Base-by-base conservation (phyloP, 345 rosid species). In the Eucalyptus curtisii region DNA sequence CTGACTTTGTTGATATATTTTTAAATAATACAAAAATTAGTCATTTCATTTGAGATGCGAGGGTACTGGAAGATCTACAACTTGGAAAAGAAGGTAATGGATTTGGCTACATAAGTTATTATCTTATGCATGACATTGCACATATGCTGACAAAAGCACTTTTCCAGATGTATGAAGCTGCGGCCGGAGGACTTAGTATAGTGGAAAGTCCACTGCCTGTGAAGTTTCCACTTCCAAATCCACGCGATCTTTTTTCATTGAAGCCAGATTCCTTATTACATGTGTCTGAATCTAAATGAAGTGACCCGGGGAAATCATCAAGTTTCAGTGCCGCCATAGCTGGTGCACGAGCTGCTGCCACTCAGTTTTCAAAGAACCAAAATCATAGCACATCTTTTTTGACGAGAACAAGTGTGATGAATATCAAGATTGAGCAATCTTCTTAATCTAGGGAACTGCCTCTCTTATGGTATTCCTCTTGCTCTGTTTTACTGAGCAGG, bases 21-120 rank as follows among this genome's bases (percentile, higher is more conserved):
- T 71, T 87, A 53, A 49, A 19, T 4, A 48, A 24, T 90, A 76
- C 90, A 96, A 98, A 96, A 91, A 92, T 89, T 97, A 90, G 55
- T 96, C 82, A 87, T 97, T 89, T 96, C 99, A 47, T 96, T 96
- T 89, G 99, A 97, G 95, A 96, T 94, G 99, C 91, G 98, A 50
- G 98, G 98, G 17, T 94, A 87, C 91, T 95, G 93, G 86, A 89
- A 98, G 37, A 96, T 96, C 87, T 96, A 93, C 93, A 97, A 96
- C 94, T 92, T 96, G 95, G 99, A 96, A 93, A 97, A 91, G 90
- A 96, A 95, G 99, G 99, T 96, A 92, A 49, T 19, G 50, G n/a
- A 57, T 57, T 25, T 25, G n/a, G 14, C n/a, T 1, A 11, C n/a
- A 2, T 57, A 57, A 57, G 30, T 10, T 10, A 5, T 25, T 7